phyloP scores from a whole-genome alignment of 2,329 filamentous ascomycete genomes.

The Coniochaeta pulveracea region DNA sequence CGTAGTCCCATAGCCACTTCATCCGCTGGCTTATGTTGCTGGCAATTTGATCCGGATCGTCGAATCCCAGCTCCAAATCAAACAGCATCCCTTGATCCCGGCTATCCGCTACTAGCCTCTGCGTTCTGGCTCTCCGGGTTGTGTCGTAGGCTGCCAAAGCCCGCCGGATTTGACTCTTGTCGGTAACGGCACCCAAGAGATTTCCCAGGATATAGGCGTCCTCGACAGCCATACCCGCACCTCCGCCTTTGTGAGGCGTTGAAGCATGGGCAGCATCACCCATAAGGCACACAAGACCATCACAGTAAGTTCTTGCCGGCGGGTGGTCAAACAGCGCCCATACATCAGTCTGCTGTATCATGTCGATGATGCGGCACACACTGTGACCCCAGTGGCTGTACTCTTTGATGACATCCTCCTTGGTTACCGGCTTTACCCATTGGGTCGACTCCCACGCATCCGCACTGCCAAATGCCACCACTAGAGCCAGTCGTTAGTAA shows the following conservation, averaged over 20 bases:
- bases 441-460: conserved; percentile 17
- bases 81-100: too few relatives aligned
- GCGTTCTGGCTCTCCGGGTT: conserved; percentile 33
- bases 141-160: conserved; percentile 41
- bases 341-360: conserved; percentile 8
- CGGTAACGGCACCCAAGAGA: conserved; percentile 32
- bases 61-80: too few relatives aligned
- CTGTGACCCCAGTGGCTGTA: too few relatives aligned
- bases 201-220: conserved; percentile 32
- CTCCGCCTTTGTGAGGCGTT: conserved; percentile 48
- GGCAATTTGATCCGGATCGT: too few relatives aligned
- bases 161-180: conserved; percentile 18
- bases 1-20: too few relatives aligned
- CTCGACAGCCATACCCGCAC: conserved; percentile 46
- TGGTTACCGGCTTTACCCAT: conserved; percentile 19
- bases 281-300: conserved; percentile 33
- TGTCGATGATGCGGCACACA: not conserved
- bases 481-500: conserved; percentile 20
- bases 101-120: conserved; percentile 40
- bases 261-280: conserved; percentile 55
- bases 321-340: conserved; percentile 34
- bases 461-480: conserved; percentile 11
- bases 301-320: conserved; percentile 24
- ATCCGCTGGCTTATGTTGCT: too few relatives aligned
- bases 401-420: too few relatives aligned